Conservation (phyloP, 805 yeast genomes). For the Starmerella bombi region DNA sequence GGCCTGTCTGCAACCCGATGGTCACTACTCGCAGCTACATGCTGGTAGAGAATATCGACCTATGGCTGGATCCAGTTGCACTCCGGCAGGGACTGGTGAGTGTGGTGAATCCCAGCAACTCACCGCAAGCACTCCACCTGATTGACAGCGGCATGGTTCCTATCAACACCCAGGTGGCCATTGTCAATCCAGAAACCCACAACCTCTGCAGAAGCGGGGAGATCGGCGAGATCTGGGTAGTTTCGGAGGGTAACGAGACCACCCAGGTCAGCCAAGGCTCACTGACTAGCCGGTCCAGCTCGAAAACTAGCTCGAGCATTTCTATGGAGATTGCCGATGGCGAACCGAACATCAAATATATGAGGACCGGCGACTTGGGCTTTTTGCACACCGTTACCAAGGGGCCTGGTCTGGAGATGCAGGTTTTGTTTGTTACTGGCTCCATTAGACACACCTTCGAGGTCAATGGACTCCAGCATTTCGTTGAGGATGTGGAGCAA, state of each 20-base stretch:
- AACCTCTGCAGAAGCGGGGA: constrained; percentile 75
- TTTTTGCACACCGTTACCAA: constrained; percentile 62
- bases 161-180: constrained; percentile 82
- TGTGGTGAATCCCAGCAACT: constrained; percentile 59
- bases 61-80: constrained; percentile 77
- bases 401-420: constrained; percentile 40
- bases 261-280: constrained; percentile 43
- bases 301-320: constrained; percentile 22
- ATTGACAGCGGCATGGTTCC: constrained; percentile 97
- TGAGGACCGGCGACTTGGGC: constrained; percentile 90
- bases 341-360: constrained; percentile 48
- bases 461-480: constrained; percentile 78
- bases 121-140: constrained; percentile 55
- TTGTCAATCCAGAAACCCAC: constrained; percentile 87
- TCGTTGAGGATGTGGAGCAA: constrained; percentile 69
- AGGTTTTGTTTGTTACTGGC: constrained; percentile 75
- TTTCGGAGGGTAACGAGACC: constrained; percentile 68
- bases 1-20: constrained; percentile 69
- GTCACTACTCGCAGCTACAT: constrained; percentile 75
- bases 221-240: constrained; percentile 94
- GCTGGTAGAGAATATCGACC: constrained; percentile 74
- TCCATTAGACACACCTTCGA: constrained; percentile 79
- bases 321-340: constrained; percentile 52
- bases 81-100: constrained; percentile 80
- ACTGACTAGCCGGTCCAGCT: constrained; percentile 45